Evolutionary conservation across 2,329 filamentous ascomycete species (phyloP), one percentile per base, ranked within the genome.

Genomic region (Verticillium tricorpus): DNA sequence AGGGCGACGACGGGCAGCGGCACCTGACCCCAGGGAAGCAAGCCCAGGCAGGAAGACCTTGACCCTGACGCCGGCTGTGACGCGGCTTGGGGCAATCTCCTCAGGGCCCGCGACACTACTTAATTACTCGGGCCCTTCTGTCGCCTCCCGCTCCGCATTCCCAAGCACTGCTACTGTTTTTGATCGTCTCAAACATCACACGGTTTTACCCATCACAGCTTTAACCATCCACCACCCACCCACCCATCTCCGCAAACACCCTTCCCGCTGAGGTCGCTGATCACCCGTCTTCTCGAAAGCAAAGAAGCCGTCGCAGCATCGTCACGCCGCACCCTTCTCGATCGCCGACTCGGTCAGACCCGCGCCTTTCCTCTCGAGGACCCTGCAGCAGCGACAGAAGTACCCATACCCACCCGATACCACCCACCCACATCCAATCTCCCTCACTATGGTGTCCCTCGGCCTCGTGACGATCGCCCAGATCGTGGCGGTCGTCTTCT

Each of bases 401-500:
- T 22, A 22, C 45, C 45, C 45, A 22, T 22, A 50, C 35, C 14
- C 35, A 35, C 22, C 17, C 9, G 22, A 39, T n/a, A 45, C 12
- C 31, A 9, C 25, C 37, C 31, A 25, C 31, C 57, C 28, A 28
- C 28, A 28, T 28, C 8, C 39, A 5, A 57, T 31, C 19, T 15
- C 58, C 60, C 56, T 11, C 15, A 66, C 62, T 59, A 40, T 50
- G 45, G 45, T 50, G n/a, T 50, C 45, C 45, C 45, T 50, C 45
- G 45, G 45, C 19, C 45, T 66, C 35, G 63, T 66, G 6, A 57
- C 61, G 15, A 60, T 66, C 45, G 66, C 61, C 50, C 90, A 92
- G 72, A 81, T 84, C 63, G 78, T 85, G 58, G 89, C 94, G 69
- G 83, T 80, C 12, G 67, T 92, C 50, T 85, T 96, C 68, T 82